Base-by-base conservation (phyloP, 2,329 filamentous ascomycete genomes). In the Mollisiaceae sp. region DNA sequence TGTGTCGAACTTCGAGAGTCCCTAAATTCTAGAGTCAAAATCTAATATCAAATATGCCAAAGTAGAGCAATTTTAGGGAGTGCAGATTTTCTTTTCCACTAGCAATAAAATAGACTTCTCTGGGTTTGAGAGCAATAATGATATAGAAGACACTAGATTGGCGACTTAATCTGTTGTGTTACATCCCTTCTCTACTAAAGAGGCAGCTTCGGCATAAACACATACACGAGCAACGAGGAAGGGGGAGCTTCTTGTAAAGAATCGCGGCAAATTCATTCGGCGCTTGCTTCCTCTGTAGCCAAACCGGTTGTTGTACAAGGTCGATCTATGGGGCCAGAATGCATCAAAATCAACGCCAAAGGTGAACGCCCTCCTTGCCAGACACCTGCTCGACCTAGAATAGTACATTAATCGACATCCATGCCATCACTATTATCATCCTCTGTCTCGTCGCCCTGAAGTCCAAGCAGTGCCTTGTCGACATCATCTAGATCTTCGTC, bases 401-500 rank as follows among this genome's bases (percentile, higher is more conserved):
- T 54, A 41, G 50, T 18, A 54, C 50, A 54, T 12, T 69, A 75
- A 62, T 75, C 74, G 27, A 75, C 63, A 36, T 76, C 74, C 73
- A 76, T 75, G 18, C 64, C 70, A 54, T 75, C 75, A 65, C 71
- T 74, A 43, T 59, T 67, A 35, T 77, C 75, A n/a, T 74, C 74
- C 59, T 76, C 75, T 0, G 75, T 76, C 56, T 75, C 74, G 64
- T 76, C 75, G 2, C 72, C 72, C 2, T 68, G 62, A 50, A 76
- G 59, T 12, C 75, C 73, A 24, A 77, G 61, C 36, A 77, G 61
- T 32, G 70, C 71, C 54, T 82, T 82, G 12, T 80, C 80, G 9
- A 83, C 83, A 58, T 81, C 82, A 59, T 82, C 82, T 5, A 78
- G 75, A 50, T 77, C 81, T 24, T 80, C 79, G 41, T 81, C 80